Base-by-base conservation (phyloP, 2,329 filamentous ascomycete genomes). In the Penicillium expansum region DNA sequence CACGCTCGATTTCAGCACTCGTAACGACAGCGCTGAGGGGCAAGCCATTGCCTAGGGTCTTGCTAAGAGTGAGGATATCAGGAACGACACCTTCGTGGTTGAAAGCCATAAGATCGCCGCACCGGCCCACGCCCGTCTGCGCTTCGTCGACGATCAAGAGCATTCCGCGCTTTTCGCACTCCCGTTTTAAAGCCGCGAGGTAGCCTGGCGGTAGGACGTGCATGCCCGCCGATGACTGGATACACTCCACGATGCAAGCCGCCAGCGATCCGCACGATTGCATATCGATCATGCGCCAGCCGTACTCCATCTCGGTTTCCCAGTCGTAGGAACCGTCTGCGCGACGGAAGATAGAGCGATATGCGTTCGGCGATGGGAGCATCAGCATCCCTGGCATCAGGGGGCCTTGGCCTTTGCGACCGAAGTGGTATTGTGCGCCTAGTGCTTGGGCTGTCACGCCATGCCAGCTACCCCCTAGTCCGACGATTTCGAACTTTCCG, bases 401-500 rank as follows among this genome's bases (percentile, higher is more conserved):
- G 3, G 63, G 67, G 5, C 65, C 64, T 5, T 64, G 62, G 6
- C 55, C 56, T 37, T 55, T 60, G 9, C 67, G 58, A 9, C 66
- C 61, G 13, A 63, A 60, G 5, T 65, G 64, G 44, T 68, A 69
- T 2, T 82, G 82, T 0, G 83, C 81, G 0, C 78, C 77, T 0
- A 77, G 73, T 0, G 84, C 77, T 2, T 76, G 81, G 4, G 76
- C 75, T 0, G 84, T 87, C 58, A 88, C 76, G 20, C 85, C 85
- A 69, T 88, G 85, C 76, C 80, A 88, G 33, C 80, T 83, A 0
- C 80, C 80, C 0, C 78, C 79, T 48, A 88, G 74, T 0, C 78
- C 85, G 7, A 87, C 83, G 49, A 88, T 79, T 67, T 88, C 84
- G 63, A 84, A 88, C 52, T 85, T 87, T 0, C 84, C 83, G 0